Evolutionary conservation across 2,329 filamentous ascomycete genomes (phyloP).

Genomic region (Hymenoscyphus infarciens): DNA sequence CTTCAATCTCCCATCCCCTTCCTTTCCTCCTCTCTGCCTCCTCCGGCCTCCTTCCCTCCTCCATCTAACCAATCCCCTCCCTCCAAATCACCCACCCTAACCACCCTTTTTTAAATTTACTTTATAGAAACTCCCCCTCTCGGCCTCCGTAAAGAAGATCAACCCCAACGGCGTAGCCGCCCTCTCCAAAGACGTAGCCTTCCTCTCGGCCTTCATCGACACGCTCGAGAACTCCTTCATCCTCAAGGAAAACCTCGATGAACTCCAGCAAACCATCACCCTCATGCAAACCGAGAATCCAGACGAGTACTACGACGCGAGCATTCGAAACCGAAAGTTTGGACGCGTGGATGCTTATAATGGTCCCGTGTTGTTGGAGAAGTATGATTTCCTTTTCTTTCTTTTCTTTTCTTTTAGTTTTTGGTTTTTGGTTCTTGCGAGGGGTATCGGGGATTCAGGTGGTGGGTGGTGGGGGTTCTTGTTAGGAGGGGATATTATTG

Average conservation of each 20-base stretch:
- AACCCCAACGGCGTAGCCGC: conserved; percentile 81
- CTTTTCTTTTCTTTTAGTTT: too few species aligned
- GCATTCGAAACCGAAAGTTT: conserved; percentile 87
- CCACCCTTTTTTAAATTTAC: too few species aligned
- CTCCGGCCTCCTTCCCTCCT: too few species aligned
- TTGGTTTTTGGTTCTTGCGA: too few species aligned
- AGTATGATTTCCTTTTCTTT: conserved; percentile 50
- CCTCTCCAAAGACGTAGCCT: conserved; percentile 77
- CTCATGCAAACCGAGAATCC: conserved; percentile 84
- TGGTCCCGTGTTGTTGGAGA: conserved; percentile 85
- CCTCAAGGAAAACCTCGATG: conserved; percentile 82
- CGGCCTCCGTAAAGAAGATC: conserved; percentile 76
- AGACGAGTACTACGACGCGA: conserved; percentile 96
- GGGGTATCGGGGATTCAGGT: too few species aligned
- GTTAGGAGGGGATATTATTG: conserved; percentile 5
- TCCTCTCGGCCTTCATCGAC: conserved; percentile 82
- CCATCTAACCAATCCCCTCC: conserved; percentile 17
- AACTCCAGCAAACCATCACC: conserved; percentile 87
- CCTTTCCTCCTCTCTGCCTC: conserved; percentile 14
- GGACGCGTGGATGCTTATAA: conserved; percentile 88
- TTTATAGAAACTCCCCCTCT: conserved; percentile 47
- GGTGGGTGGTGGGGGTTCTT: too few species aligned
- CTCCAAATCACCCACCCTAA: too few species aligned
- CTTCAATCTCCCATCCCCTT: too few species aligned
- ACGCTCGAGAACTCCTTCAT: conserved; percentile 81